Evolutionary conservation across 352 stramenopile species (phyloP).

Genomic region (Globisporangium yorkense): DNA sequence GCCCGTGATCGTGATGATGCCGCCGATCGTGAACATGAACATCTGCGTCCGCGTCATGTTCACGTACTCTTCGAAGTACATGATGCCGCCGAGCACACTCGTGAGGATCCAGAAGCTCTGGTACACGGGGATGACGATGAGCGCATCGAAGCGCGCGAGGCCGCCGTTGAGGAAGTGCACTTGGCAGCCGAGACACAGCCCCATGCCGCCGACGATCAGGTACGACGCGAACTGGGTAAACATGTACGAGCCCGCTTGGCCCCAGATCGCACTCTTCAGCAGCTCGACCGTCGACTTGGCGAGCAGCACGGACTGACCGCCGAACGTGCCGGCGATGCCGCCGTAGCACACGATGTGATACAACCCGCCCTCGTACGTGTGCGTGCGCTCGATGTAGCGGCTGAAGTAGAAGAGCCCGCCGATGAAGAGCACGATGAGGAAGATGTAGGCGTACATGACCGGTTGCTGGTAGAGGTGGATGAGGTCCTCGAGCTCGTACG

Average conservation of each 20-base stretch:
- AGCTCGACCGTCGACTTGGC: slow-evolving; percentile 88
- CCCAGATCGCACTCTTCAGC: slow-evolving; percentile 88
- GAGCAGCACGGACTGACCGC: slow-evolving; percentile 84
- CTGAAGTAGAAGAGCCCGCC: slow-evolving; percentile 49
- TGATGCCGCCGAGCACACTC: slow-evolving; percentile 87
- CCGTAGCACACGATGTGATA: slow-evolving; percentile 87
- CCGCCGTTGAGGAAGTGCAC: slow-evolving; percentile 88
- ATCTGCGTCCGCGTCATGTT: slow-evolving; percentile 73
- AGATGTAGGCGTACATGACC: slow-evolving; percentile 82
- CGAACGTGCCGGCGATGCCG: slow-evolving; percentile 84
- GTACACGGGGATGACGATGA: slow-evolving; percentile 88
- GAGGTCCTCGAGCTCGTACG: slow-evolving; percentile 85
- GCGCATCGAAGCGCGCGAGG: slow-evolving; percentile 83
- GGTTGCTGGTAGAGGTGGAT: slow-evolving; percentile 73
- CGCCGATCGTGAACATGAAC: slow-evolving; percentile 77
- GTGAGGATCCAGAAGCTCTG: slow-evolving; percentile 90
- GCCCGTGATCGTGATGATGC: slow-evolving; percentile 65
- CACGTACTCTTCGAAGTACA: slow-evolving; percentile 91
- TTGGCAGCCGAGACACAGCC: slow-evolving; percentile 68
- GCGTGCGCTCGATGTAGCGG: slow-evolving; percentile 67
- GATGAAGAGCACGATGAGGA: slow-evolving; percentile 68
- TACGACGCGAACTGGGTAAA: slow-evolving; percentile 78
- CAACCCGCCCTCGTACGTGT: slow-evolving; percentile 58
- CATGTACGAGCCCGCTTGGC: slow-evolving; percentile 63
- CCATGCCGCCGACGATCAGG: slow-evolving; percentile 65